Percentiles rank a stretch among this genome's conserved stretches.
Conservation (phyloP, 2,329 filamentous ascomycete genomes). For the Nemania abortiva region DNA sequence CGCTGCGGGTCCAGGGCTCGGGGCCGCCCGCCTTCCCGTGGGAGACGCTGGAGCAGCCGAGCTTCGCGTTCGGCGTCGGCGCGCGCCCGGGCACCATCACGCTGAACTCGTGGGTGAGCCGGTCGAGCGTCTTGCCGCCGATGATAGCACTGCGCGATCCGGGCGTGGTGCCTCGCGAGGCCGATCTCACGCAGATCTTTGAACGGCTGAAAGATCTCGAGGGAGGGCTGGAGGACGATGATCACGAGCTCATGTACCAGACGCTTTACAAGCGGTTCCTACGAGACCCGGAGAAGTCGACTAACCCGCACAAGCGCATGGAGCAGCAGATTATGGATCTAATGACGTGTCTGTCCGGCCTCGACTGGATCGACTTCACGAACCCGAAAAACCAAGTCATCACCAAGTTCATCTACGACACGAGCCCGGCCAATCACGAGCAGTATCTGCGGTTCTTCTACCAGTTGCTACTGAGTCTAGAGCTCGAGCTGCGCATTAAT, state of each 20-base stretch:
- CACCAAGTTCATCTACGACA: slow-evolving; percentile 77
- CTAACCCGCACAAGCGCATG: slow-evolving; percentile 71
- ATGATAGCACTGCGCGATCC: slow-evolving; percentile 69
- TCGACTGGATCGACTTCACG: slow-evolving; percentile 80
- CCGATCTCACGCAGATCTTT: slow-evolving; percentile 69
- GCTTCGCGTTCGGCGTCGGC: slow-evolving; percentile 76
- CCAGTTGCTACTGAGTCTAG: slow-evolving; percentile 79
- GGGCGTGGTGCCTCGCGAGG: slow-evolving; percentile 69
- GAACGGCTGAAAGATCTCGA: slow-evolving; percentile 71
- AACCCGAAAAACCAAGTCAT: slow-evolving; percentile 77
- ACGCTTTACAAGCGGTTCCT: slow-evolving; percentile 75
- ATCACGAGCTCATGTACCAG: slow-evolving; percentile 70
- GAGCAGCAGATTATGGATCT: slow-evolving; percentile 80
- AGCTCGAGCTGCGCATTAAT: slow-evolving; percentile 78
- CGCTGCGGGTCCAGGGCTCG: slow-evolving; percentile 61
- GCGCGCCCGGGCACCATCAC: slow-evolving; percentile 76
- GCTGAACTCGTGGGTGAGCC: slow-evolving; percentile 75
- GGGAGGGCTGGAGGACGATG: slow-evolving; percentile 58
- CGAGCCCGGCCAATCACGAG: slow-evolving; percentile 64
- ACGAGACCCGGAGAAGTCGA: slow-evolving; percentile 72
- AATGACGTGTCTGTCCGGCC: slow-evolving; percentile 75
- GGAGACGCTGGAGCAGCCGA: slow-evolving; percentile 81
- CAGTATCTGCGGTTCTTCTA: slow-evolving; percentile 78
- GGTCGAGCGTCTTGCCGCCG: slow-evolving; percentile 68
- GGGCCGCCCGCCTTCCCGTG: slow-evolving; percentile 64